Conservation (phyloP, 768 basidiomycete genomes). For the Cyclocybe aegerita region DNA sequence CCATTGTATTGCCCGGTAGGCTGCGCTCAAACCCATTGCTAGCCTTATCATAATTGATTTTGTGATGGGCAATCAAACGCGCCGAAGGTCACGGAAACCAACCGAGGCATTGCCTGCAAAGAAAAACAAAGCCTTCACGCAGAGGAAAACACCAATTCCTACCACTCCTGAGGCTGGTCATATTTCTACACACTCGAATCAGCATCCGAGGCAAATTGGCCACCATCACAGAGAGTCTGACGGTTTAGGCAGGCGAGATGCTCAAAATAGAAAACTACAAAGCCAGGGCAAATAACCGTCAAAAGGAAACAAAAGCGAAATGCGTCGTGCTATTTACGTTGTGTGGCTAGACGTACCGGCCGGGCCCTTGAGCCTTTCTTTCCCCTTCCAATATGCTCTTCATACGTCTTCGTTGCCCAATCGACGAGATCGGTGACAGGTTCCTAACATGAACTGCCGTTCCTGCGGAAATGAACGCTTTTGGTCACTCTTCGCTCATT, state of each 20-base stretch:
- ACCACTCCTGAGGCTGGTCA: no score
- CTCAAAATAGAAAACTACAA: slow-evolving; percentile 18
- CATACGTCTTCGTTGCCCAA: slow-evolving; percentile 15
- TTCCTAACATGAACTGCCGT: slow-evolving; percentile 22
- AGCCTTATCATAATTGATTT: no score
- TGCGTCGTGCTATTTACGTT: not conserved
- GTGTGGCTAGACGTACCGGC: not conserved
- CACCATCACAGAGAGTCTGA: slow-evolving; percentile 1
- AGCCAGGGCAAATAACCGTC: slow-evolving; percentile 5
- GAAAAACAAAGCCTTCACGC: no score
- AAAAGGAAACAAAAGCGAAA: not conserved
- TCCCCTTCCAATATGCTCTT: slow-evolving; percentile 22
- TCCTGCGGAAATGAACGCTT: slow-evolving; percentile 29
- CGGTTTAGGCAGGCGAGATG: slow-evolving; percentile 20
- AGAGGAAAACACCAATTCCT: no score
- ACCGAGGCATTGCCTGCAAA: no score
- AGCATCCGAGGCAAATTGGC: not conserved
- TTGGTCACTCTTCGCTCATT: slow-evolving; percentile 21
- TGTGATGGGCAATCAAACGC: no score
- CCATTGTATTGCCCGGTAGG: no score
- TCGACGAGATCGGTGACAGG: slow-evolving; percentile 28
- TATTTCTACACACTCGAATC: no score
- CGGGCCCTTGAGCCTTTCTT: slow-evolving; percentile 4
- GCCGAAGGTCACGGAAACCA: no score
- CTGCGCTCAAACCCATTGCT: no score